Base-by-base conservation (phyloP, 495 filamentous ascomycete species). In the Tuber aestivum region DNA sequence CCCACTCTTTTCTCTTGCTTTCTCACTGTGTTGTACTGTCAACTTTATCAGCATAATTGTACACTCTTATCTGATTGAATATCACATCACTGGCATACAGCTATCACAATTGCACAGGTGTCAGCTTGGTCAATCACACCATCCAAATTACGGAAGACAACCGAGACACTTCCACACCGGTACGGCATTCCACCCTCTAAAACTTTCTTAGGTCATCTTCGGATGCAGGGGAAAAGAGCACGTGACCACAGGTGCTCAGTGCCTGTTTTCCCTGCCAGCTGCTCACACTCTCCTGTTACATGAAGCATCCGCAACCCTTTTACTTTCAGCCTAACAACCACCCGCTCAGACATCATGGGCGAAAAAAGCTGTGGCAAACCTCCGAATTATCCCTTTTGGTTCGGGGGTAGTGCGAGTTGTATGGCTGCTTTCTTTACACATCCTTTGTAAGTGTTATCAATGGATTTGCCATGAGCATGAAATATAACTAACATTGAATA, bases 381-480 rank as follows among this genome's bases (percentile, higher is more conserved):
- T 38, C 86, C 91, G 61, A 87, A 88, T 76, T 93, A 93, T 83
- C 92, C 92, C 41, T 95, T 97, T 85, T 97, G 94, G 94, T 97
- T 97, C 84, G 94, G 94, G 56, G 94, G 94, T 37, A 95, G 92
- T 81, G 93, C 94, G 32, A 94, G 92, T 78, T 95, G 92, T 84
- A 91, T 96, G 86, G 94, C 94, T 48, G 94, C 94, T 18, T 90
- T 89, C 78, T 90, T 96, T 37, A 97, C 94, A 44, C 94, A 97
- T 86, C 94, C 94, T 41, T 86, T 97, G 91, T 93, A 86, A 81
- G 89, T 86, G 71, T 41, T 37, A 41, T 69, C 48, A 10, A 7
- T 70, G 72, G 74, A 41, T 72, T 27, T 69, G 38, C 21, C 45
- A 16, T 16, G 74, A 37, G 74, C 48, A 35, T 35, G 71, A 68